Evolutionary conservation across 129 eudicot species (phyloP), one percentile per base, ranked within the genome.

Genomic region (Helianthus annuus): DNA sequence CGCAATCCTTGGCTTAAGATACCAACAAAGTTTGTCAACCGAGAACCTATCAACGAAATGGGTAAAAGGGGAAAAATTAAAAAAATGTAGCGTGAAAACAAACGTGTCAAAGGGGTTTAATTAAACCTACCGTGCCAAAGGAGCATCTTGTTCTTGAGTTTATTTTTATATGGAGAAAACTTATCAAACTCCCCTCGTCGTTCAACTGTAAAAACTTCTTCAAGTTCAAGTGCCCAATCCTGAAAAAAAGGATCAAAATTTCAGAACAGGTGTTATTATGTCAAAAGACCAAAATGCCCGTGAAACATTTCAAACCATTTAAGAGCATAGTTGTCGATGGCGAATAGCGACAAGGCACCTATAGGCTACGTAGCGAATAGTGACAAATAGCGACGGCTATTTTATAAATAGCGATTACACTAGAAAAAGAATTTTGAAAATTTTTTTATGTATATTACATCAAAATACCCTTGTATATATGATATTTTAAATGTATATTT

Each of bases 161-260:
- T 95, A 69, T 84, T 83, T 74, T 91, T 84, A 49, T 81, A 84
- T 4, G 91, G 99, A 16, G 76, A 79, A 83, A 79, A 95, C 76
- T 88, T 95, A 72, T 95, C 94, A 36, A 83, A 83, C 76, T 95
- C 97, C 48, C 99, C 99, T 78, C 66, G 84, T 81, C 99, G 83
- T 65, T 88, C 97, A 77, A 95, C 88, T 14, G 94, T 75, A 58
- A 90, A 95, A 27, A 91, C 99, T 81, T 95, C 99, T 84, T 95
- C 99, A 65, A 90, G 80, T 77, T 95, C 99, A 16, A 95, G 95
- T 8, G 91, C 84, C 97, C 97, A 95, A 36, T 88, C 97, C 99
- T 95, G 75, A 58, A 39, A 69, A 49, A 27, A 42, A 42, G 14
- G 3, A 6, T 7, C 40, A 60, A 82, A 42, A 7, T 63, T 68